These are phyloP conservation scores for Teratosphaeria pseudoeucalypti DNA, from an alignment of 2,329 filamentous ascomycete genomes.

Conservation along the genomic window DNA sequence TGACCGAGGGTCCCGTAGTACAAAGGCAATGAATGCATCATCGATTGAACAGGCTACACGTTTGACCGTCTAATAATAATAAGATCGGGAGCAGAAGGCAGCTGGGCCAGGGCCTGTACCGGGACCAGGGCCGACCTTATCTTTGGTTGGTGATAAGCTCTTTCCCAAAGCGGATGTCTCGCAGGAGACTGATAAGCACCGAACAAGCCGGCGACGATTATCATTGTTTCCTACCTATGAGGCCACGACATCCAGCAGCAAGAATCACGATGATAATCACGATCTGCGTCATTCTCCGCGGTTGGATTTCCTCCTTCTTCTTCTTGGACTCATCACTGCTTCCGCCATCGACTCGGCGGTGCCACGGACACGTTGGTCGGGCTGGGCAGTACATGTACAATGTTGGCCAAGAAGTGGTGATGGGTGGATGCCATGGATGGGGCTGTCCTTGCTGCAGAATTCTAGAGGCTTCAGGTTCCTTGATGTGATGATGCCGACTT, in stretches of 20 bases:
- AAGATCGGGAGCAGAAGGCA: neutral
- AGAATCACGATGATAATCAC: neutral
- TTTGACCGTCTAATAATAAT: neutral
- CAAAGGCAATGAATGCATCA: neutral
- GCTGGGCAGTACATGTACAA: too few species aligned
- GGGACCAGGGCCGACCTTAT: conserved; percentile 2
- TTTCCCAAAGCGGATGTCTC: conserved; percentile 3
- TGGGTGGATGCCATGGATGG: too few species aligned
- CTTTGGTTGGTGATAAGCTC: conserved; percentile 6
- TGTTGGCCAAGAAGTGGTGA: too few species aligned
- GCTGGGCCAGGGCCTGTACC: neutral
- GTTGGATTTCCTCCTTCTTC: neutral
- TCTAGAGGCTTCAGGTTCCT: too few species aligned
- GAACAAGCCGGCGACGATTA: neutral
- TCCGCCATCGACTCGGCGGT: neutral
- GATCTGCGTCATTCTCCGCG: neutral
- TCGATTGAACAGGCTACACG: neutral
- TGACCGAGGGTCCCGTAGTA: neutral
- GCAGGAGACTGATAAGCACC: conserved; percentile 3
- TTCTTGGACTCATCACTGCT: neutral
- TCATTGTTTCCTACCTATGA: neutral
- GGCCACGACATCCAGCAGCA: neutral
- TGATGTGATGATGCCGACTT: too few species aligned
- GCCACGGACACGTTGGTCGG: neutral
- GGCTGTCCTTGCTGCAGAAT: too few species aligned